phyloP scores from a whole-genome alignment of 352 stramenopile species.

The Pythium insidiosum region DNA sequence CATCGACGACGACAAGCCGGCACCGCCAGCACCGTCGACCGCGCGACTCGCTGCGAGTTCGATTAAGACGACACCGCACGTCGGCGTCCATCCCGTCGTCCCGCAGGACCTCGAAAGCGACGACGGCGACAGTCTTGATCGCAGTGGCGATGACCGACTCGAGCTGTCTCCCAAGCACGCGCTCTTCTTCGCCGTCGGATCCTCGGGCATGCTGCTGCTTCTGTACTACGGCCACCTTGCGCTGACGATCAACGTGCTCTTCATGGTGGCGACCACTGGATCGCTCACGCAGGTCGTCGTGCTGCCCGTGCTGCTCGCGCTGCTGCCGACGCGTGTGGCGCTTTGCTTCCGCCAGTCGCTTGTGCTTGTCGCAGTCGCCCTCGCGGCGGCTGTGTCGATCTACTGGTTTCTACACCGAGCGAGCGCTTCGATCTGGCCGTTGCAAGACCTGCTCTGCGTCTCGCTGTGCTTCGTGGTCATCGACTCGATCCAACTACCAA shows the following conservation, averaged over 20 bases:
- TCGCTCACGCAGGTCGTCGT: slow-evolving; percentile 40
- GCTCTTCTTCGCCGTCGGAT: slow-evolving; percentile 44
- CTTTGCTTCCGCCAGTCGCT: background rate
- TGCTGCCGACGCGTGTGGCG: slow-evolving; percentile 1
- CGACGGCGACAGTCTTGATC: background rate
- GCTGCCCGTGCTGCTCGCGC: slow-evolving; percentile 21
- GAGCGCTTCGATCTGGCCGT: slow-evolving; percentile 66
- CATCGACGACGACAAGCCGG: slow-evolving; percentile 5
- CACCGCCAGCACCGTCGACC: too few relatives aligned
- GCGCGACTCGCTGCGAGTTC: too few relatives aligned
- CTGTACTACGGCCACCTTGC: slow-evolving; percentile 60
- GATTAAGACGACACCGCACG: too few relatives aligned
- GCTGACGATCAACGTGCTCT: slow-evolving; percentile 48
- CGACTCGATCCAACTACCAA: slow-evolving; percentile 67
- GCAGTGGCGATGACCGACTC: slow-evolving; percentile 14
- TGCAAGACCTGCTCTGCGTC: slow-evolving; percentile 85
- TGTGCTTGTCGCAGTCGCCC: background rate
- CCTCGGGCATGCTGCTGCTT: slow-evolving; percentile 43
- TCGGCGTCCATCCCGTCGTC: background rate
- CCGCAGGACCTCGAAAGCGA: background rate
- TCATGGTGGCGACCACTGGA: slow-evolving; percentile 34
- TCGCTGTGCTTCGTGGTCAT: slow-evolving; percentile 89
- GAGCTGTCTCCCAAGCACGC: slow-evolving; percentile 46
- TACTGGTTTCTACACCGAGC: slow-evolving; percentile 56
- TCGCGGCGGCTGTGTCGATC: slow-evolving; percentile 18